Evolutionary conservation across 805 yeast genomes (phyloP).

Genomic region (Ogataea trehaloabstinens): DNA sequence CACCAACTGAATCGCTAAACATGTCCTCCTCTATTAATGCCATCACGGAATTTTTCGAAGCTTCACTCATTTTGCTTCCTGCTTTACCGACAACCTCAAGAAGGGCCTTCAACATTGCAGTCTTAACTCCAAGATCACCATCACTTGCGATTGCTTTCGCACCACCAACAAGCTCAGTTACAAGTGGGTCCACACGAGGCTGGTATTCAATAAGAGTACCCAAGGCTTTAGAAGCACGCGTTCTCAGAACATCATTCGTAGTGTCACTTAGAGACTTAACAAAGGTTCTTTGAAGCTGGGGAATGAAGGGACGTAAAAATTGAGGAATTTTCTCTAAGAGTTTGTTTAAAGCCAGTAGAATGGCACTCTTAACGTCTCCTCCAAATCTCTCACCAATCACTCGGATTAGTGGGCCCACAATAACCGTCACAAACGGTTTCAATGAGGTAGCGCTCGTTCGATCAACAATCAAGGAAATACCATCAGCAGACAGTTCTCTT

Average conservation of each 20-base stretch:
- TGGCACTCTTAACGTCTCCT: conserved; percentile 92
- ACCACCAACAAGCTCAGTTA: conserved; percentile 76
- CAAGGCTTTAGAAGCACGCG: conserved; percentile 85
- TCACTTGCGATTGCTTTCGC: conserved; percentile 55
- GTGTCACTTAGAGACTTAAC: conserved; percentile 87
- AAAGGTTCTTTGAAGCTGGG: conserved; percentile 96
- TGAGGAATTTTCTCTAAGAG: conserved; percentile 83
- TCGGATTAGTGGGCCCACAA: conserved; percentile 97
- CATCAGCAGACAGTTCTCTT: conserved; percentile 83
- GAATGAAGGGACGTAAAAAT: conserved; percentile 90
- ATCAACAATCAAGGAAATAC: conserved; percentile 81
- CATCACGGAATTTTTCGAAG: conserved; percentile 66
- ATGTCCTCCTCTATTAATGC: conserved; percentile 73
- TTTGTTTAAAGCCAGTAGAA: conserved; percentile 76
- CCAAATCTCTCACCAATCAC: conserved; percentile 94
- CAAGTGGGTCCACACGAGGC: conserved; percentile 91
- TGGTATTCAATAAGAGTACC: conserved; percentile 86
- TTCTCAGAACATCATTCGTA: conserved; percentile 65
- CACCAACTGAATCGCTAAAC: conserved; percentile 30
- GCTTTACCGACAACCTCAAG: conserved; percentile 78
- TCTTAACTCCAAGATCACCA: conserved; percentile 63
- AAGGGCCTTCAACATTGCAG: conserved; percentile 83
- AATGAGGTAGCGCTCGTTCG: conserved; percentile 81
- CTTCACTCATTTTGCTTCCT: conserved; percentile 73
- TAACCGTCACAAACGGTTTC: conserved; percentile 85